Evolutionary conservation across 805 yeast species (phyloP), one percentile per base, ranked within the genome.

Genomic region (Sugiyamaella floridensis): DNA sequence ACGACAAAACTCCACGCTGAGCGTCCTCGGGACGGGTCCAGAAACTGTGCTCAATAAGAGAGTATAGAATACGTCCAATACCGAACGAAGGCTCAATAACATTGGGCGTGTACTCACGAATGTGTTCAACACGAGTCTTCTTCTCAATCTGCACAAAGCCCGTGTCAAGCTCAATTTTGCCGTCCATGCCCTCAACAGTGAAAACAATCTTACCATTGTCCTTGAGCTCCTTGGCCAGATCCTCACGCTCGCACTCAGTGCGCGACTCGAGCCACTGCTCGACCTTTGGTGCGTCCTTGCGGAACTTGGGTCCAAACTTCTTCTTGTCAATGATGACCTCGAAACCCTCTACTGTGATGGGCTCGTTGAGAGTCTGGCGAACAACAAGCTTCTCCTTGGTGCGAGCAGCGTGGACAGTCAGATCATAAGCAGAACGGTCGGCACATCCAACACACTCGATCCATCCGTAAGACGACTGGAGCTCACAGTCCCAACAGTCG

Each of bases 401-500:
- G 73, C 87, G 86, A 53, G 92, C 93, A 45, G 97, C 74, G 70
- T 93, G 99, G 56, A 95, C 99, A 47, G 92, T 80, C 71, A 93
- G 81, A 75, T 93, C 99, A 69, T 89, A 93, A 43, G 99, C 99
- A 45, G 96, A 87, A 77, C 99, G 83, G 75, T 93, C 99, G 60
- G 99, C 99, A 76, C 98, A 93, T 62, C 99, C 99, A 69, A 93
- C 97, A 83, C 99, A 95, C 76, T 93, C 99, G 64, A 93, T 87
- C 99, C 99, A 93, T 64, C 99, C 99, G 65, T 89, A 93, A 34
- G 97, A 88, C 43, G 97, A 84, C 63, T 86, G 83, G 65, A 93
- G 78, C 76, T 93, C 99, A 60, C 96, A 97, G 75, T 93, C 99
- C 99, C 99, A 93, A 78, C 99, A 93, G 75, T 93, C 99, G 61